Conservation (phyloP, 2,329 filamentous ascomycete genomes). For the Paraphaeosphaeria sporulosa region DNA sequence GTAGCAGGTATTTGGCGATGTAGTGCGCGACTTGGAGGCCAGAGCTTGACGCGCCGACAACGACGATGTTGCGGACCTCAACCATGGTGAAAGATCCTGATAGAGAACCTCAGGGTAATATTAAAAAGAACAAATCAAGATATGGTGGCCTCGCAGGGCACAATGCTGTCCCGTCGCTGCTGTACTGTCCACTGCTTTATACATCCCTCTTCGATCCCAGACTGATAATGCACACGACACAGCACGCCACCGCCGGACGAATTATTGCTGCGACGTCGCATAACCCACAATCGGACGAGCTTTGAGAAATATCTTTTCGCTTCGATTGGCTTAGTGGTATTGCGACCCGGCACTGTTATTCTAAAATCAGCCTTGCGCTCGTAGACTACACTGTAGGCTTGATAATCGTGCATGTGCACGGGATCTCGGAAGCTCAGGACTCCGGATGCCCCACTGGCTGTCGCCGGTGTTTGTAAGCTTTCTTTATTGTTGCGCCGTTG, state of each 20-base stretch:
- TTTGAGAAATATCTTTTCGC: not conserved
- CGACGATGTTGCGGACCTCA: conserved; percentile 45
- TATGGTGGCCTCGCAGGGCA: not conserved
- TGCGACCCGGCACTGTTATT: not conserved
- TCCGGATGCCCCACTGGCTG: not conserved
- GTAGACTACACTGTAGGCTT: not conserved
- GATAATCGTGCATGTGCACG: not conserved
- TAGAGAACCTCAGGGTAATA: not conserved
- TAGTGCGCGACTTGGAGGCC: conserved; percentile 45
- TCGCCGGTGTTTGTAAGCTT: conserved; percentile 1
- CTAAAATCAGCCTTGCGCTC: not conserved
- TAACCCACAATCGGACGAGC: not conserved
- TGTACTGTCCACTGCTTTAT: not conserved
- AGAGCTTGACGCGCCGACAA: conserved; percentile 41
- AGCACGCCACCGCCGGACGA: not conserved
- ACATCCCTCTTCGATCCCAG: not conserved
- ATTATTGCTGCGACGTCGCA: not conserved
- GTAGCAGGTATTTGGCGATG: conserved; percentile 46
- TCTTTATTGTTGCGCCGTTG: not conserved
- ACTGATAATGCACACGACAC: not conserved
- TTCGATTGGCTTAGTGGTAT: not conserved
- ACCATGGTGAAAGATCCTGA: conserved; percentile 28
- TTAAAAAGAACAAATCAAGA: not conserved
- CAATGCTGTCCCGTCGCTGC: not conserved
- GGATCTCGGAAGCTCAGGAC: not conserved